phyloP scores from a whole-genome alignment of 306 rosid genomes.

The Prunus fruticosa region DNA sequence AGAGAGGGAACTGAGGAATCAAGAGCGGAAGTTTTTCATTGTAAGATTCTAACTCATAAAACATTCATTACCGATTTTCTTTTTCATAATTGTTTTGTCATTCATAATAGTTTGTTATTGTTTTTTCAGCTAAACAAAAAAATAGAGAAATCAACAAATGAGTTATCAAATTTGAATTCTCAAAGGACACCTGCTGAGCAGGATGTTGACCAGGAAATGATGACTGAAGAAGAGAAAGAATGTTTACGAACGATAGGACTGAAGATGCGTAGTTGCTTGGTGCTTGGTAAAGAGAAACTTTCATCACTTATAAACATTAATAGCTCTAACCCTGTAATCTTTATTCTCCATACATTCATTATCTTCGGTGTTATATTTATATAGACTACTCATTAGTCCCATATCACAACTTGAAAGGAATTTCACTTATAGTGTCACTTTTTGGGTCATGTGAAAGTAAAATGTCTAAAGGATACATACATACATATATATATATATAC shows the following conservation, averaged over 20 bases:
- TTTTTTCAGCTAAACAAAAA: constrained; percentile 58
- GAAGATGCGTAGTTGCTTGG: constrained; percentile 56
- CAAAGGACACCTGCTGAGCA: constrained; percentile 50
- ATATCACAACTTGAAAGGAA: background rate
- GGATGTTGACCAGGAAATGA: constrained; percentile 62
- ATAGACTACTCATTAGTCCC: constrained; percentile 5
- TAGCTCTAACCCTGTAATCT: constrained; percentile 2
- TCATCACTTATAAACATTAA: constrained; percentile 9
- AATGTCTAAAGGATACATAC: too few relatives aligned
- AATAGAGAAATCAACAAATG: constrained; percentile 55
- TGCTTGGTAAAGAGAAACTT: constrained; percentile 52
- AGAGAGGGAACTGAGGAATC: constrained; percentile 47
- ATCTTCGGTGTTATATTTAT: background rate
- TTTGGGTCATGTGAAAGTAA: background rate
- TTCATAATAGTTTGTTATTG: background rate
- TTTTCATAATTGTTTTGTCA: background rate
- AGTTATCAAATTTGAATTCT: constrained; percentile 57
- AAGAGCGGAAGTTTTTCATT: constrained; percentile 51
- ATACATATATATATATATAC: too few relatives aligned
- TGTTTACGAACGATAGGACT: constrained; percentile 64
- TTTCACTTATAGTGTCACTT: background rate
- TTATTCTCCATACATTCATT: background rate
- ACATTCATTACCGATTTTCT: background rate
- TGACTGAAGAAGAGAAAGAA: constrained; percentile 75
- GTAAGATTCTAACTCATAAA: constrained; percentile 43